Evolutionary conservation across 2,329 filamentous ascomycete species (phyloP).

Genomic region (Xylariaceae sp.): DNA sequence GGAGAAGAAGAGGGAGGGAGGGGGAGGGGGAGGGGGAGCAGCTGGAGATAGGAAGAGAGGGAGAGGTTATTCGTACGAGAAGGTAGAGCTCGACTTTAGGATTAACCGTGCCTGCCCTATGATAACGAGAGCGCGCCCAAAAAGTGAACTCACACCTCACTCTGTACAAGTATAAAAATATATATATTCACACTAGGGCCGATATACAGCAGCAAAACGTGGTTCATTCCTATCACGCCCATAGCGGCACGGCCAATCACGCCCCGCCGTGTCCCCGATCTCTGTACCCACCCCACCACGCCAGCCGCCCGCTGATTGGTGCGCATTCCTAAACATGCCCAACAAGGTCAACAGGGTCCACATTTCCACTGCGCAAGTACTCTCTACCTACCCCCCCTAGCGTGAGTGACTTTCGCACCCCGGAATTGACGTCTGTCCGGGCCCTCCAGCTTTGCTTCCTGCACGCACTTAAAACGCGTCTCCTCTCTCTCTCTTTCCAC

Average conservation of each 20-base stretch:
- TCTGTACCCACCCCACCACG: conserved; percentile 1
- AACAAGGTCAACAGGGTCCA: neutral
- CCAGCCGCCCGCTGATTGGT: conserved; percentile 8
- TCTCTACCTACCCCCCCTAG: neutral
- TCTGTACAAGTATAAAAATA: neutral
- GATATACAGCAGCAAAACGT: conserved; percentile 6
- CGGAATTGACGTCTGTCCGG: neutral
- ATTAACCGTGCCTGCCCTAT: too few relatives aligned
- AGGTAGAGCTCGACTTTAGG: neutral
- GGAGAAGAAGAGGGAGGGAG: neutral
- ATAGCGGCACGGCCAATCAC: conserved; percentile 4
- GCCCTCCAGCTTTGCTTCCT: conserved; percentile 4
- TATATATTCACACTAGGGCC: neutral
- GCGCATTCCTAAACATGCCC: conserved; percentile 8
- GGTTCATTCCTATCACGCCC: conserved; percentile 8
- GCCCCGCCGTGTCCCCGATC: conserved; percentile 3
- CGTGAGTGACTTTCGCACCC: neutral
- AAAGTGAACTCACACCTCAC: neutral
- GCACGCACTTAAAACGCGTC: conserved; percentile 15
- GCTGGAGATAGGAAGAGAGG: neutral
- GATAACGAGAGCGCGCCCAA: neutral
- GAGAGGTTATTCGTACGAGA: neutral
- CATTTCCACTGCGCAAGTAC: neutral
- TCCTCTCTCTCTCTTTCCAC: neutral
- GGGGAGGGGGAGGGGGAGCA: neutral